Base-by-base conservation (phyloP, 805 yeast species). In the Ogataea angusta region DNA sequence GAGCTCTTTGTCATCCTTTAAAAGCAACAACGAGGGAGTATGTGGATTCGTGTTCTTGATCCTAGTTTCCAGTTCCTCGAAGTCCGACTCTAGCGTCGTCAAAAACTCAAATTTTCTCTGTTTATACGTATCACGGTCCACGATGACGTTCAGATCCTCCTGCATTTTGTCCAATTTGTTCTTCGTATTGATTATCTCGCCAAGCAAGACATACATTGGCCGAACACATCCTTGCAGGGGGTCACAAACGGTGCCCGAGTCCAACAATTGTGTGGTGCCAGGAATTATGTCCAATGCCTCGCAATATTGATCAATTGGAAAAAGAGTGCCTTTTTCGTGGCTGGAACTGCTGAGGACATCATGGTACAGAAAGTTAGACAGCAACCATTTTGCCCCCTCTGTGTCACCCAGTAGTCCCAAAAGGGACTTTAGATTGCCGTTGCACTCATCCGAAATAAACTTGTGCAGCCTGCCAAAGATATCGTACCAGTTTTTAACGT, bases 141-240 rank as follows among this genome's bases (percentile, higher is more conserved):
- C 29, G 5, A 30, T 26, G n/a, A 12, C 8, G 6, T 14, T 23
- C 16, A 46, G 26, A 9, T 25, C n/a, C 10, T 26, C 29, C 19
- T 43, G 43, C 30, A 42, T 31, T 6, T 30, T 30, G n/a, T 35
- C 35, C 5, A 50, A 24, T 13, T 40, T 40, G 24, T 38, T 47
- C 32, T 24, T 38, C 4, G 48, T 26, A 40, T 67, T 66, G 47
- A 63, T 54, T 2, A 68, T 59, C 33, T 67, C 68, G 6, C 70
- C 71, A 21, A 68, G 45, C 8, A 65, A 34, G 16, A 65, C 42
- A 36, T 54, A 60, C 14, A 68, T 42, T 6, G 70, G 68, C 38
- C 67, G 60, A 13, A 63, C 57, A 45, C 70, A 66, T 8, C 73
- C 73, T 43, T 68, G 73, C 33, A 61, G 53, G 2, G 72, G 70